These are phyloP conservation scores for Fusarium camptoceras DNA, from an alignment of 2,329 filamentous ascomycete genomes.

Conservation along the genomic window DNA sequence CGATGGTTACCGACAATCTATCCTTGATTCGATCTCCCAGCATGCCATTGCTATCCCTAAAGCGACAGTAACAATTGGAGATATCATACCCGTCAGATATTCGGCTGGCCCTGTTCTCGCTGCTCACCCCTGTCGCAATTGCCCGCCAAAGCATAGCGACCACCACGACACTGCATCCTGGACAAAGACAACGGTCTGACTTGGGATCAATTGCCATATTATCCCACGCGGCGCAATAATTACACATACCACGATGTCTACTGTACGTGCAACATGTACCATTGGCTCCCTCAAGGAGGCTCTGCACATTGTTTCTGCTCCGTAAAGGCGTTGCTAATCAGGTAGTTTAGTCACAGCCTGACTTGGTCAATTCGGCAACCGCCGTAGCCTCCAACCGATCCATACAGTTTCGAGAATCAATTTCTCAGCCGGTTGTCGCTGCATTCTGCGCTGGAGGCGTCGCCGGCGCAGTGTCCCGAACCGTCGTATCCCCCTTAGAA, in stretches of 20 bases:
- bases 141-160: conserved; percentile 35
- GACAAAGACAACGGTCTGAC: conserved; percentile 32
- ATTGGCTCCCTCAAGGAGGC: conserved; percentile 1
- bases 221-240: conserved; percentile 18
- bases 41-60: conserved; percentile 36
- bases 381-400: conserved; percentile 44
- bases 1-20: conserved; percentile 44
- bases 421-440: conserved; percentile 87
- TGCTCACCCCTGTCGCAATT: conserved; percentile 21
- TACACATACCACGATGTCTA: conserved; percentile 45
- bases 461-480: conserved; percentile 95
- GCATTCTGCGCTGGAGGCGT: conserved; percentile 95
- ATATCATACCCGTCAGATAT: conserved; percentile 20
- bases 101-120: background rate
- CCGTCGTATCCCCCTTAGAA: conserved; percentile 95
- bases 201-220: conserved; percentile 43
- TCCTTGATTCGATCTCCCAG: conserved; percentile 33
- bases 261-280: conserved; percentile 41
- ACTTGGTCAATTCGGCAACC: conserved; percentile 42
- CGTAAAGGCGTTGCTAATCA: conserved; percentile 27
- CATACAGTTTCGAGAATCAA: conserved; percentile 57
- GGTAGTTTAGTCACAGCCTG: conserved; percentile 44
- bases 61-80: conserved; percentile 27
- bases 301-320: background rate
- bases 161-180: conserved; percentile 27